Evolutionary conservation across 2,329 filamentous ascomycete species (phyloP).

Genomic region (Tolypocladium sp.): DNA sequence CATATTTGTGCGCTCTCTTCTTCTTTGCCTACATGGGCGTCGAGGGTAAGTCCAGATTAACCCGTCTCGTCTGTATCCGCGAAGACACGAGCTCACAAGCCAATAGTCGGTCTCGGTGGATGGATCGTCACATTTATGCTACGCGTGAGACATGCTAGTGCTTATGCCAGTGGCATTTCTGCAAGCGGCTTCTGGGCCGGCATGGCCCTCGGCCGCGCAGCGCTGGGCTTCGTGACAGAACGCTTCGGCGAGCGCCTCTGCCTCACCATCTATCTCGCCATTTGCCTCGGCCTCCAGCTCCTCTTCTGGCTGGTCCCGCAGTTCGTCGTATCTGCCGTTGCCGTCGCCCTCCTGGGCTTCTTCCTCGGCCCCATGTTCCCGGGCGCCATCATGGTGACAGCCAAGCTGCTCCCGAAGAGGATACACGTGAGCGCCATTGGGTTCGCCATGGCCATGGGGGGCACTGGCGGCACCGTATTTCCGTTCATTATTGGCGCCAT

Average conservation of each 20-base stretch:
- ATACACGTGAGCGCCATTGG: constrained; percentile 66
- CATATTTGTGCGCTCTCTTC: constrained; percentile 60
- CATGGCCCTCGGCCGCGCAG: constrained; percentile 57
- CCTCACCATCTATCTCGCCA: constrained; percentile 49
- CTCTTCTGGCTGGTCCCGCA: constrained; percentile 49
- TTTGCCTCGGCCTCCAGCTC: constrained; percentile 53
- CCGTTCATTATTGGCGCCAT: constrained; percentile 17
- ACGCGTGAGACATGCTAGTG: constrained; percentile 51
- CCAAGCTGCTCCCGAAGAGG: constrained; percentile 59
- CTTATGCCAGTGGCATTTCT: constrained; percentile 62
- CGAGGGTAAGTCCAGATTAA: constrained; percentile 35
- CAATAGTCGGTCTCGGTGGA: constrained; percentile 54
- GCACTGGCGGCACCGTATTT: constrained; percentile 55
- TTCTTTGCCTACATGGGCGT: constrained; percentile 65
- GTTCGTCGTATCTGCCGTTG: constrained; percentile 49
- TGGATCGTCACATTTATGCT: constrained; percentile 81
- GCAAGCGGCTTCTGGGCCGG: constrained; percentile 75
- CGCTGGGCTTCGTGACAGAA: constrained; percentile 62
- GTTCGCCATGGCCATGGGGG: constrained; percentile 65
- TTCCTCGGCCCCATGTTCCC: constrained; percentile 69
- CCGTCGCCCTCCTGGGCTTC: constrained; percentile 61
- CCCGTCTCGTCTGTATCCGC: neutral
- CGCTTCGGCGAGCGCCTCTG: constrained; percentile 55
- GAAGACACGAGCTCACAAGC: neutral
- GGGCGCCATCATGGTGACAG: constrained; percentile 59